Evolutionary conservation across 495 filamentous ascomycete species (phyloP).

Genomic region (Cryomyces antarcticus): DNA sequence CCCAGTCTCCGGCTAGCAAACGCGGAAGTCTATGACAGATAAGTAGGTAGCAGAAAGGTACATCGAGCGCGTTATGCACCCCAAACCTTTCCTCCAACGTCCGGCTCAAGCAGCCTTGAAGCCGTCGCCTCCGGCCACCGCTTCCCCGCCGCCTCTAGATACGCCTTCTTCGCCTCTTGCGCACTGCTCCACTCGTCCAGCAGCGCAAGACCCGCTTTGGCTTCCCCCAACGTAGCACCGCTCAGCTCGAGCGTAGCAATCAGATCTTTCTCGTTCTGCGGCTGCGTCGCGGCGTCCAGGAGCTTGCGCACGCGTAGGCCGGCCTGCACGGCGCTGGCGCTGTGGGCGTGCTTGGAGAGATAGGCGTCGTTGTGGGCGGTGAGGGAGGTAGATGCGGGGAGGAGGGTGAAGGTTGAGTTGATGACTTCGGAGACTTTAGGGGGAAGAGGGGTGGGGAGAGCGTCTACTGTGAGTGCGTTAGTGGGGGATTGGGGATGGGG

Average conservation of each 20-base stretch:
- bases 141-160: constrained; percentile 38
- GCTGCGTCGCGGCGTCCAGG: constrained; percentile 34
- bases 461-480: constrained; percentile 23
- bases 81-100: too few species aligned
- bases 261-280: constrained; percentile 39
- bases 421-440: constrained; percentile 44
- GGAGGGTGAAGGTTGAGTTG: constrained; percentile 39
- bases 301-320: constrained; percentile 38
- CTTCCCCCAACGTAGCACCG: constrained; percentile 37
- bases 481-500: not conserved
- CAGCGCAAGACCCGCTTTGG: constrained; percentile 34
- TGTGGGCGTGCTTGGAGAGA: constrained; percentile 38
- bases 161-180: constrained; percentile 28
- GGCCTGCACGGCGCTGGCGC: constrained; percentile 39
- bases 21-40: too few species aligned
- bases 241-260: constrained; percentile 32
- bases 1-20: too few species aligned
- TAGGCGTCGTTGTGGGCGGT: constrained; percentile 49
- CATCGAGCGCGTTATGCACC: too few species aligned
- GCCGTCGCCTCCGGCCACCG: constrained; percentile 53
- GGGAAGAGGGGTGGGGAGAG: constrained; percentile 30
- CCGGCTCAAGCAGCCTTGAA: constrained; percentile 18
- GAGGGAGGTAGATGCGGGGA: constrained; percentile 34
- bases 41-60: too few species aligned
- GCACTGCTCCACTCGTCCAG: constrained; percentile 41